Evolutionary conservation across 2,329 filamentous ascomycete genomes (phyloP).

Genomic region (Microcyclosporella mali): DNA sequence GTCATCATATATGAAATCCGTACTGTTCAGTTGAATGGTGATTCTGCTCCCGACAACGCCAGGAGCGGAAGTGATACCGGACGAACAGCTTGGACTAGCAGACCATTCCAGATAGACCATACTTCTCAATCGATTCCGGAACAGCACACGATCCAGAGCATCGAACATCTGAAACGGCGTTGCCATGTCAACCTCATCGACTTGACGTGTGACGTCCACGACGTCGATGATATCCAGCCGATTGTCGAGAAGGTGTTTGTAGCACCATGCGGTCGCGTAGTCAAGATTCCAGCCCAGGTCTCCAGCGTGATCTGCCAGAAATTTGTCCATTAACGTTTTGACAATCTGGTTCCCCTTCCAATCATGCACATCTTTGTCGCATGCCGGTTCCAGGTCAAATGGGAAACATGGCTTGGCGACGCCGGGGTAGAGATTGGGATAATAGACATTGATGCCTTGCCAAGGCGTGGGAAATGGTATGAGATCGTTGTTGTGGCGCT

Average conservation of each 20-base stretch:
- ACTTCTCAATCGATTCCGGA: slow-evolving; percentile 34
- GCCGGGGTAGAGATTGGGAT: slow-evolving; percentile 4
- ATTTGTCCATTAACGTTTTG: slow-evolving; percentile 12
- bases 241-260: slow-evolving; percentile 29
- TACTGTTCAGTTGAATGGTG: slow-evolving; percentile 31
- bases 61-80: slow-evolving; percentile 34
- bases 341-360: not conserved
- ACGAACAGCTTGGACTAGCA: slow-evolving; percentile 21
- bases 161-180: slow-evolving; percentile 35
- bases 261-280: slow-evolving; percentile 37
- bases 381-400: too few species aligned
- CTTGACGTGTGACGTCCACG: slow-evolving; percentile 23
- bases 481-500: slow-evolving; percentile 8
- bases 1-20: slow-evolving; percentile 23
- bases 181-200: slow-evolving; percentile 19
- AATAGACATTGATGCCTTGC: slow-evolving; percentile 14
- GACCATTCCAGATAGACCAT: slow-evolving; percentile 34
- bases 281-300: slow-evolving; percentile 38
- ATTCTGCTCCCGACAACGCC: slow-evolving; percentile 28
- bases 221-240: slow-evolving; percentile 21
- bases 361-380: too few species aligned
- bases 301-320: slow-evolving; percentile 16
- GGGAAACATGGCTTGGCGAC: not conserved
- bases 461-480: slow-evolving; percentile 14
- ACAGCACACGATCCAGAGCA: slow-evolving; percentile 33